Conservation (phyloP, 78 protist species). For the Ministeria vibrans region DNA sequence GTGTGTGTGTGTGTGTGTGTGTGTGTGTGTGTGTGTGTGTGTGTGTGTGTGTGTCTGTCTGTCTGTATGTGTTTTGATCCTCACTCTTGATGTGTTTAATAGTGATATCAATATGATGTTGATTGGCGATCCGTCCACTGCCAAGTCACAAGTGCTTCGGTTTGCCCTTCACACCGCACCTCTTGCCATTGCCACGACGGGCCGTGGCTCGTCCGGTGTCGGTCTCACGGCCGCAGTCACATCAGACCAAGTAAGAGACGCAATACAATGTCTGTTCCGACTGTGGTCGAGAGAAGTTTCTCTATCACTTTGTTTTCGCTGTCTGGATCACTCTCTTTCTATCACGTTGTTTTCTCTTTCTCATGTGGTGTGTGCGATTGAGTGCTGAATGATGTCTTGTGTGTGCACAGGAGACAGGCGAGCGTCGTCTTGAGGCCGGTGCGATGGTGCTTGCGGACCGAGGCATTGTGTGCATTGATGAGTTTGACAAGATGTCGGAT, state of each 20-base stretch:
- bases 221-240: slow-evolving; percentile 99
- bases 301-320: too few relatives aligned
- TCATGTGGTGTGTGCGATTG: background rate
- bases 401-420: slow-evolving; percentile 35
- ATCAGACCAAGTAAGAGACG: too few relatives aligned
- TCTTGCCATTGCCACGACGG: slow-evolving; percentile 94
- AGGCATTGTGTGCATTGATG: slow-evolving; percentile 97
- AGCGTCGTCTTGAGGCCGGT: slow-evolving; percentile 97
- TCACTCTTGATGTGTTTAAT: background rate
- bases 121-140: slow-evolving; percentile 99
- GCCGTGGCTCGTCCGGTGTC: slow-evolving; percentile 98
- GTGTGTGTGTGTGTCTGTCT: background rate
- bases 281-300: too few relatives aligned
- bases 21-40: background rate
- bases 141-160: slow-evolving; percentile 97
- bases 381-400: background rate
- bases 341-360: background rate
- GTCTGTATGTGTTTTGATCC: background rate
- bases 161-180: slow-evolving; percentile 89
- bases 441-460: slow-evolving; percentile 99
- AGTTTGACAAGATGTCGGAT: slow-evolving; percentile 97
- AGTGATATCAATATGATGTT: slow-evolving; percentile 90
- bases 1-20: background rate
- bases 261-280: too few relatives aligned
- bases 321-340: background rate